Conservation (phyloP, 2,329 filamentous ascomycete species). For the Monilinia vaccinii-corymbosi region DNA sequence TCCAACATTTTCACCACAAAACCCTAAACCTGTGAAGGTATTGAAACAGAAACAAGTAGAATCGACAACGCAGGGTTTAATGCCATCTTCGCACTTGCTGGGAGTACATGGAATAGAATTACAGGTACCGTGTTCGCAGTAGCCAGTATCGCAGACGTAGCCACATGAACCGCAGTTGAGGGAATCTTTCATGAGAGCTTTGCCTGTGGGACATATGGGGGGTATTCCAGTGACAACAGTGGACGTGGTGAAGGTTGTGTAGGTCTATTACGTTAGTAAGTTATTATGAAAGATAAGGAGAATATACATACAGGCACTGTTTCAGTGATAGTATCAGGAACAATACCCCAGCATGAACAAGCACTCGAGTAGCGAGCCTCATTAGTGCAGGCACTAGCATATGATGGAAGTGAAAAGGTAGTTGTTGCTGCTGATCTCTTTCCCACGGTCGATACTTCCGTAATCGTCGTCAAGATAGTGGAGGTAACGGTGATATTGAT, state of each 20-base stretch:
- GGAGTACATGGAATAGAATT: neutral
- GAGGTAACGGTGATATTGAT: slow-evolving; percentile 3
- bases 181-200: slow-evolving; percentile 2
- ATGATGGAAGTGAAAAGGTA: slow-evolving; percentile 6
- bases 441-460: slow-evolving; percentile 3
- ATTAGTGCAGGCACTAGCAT: slow-evolving; percentile 6
- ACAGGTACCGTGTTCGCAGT: slow-evolving; percentile 9
- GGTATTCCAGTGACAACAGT: neutral
- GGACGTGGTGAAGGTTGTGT: slow-evolving; percentile 1
- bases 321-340: neutral
- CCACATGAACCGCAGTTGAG: slow-evolving; percentile 8
- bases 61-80: slow-evolving; percentile 2
- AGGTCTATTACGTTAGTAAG: neutral
- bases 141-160: slow-evolving; percentile 1
- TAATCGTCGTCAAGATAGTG: slow-evolving; percentile 4
- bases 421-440: neutral
- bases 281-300: neutral
- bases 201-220: neutral
- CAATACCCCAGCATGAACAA: slow-evolving; percentile 11
- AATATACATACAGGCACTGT: neutral
- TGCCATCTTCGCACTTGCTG: neutral
- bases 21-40: neutral
- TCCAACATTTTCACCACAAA: neutral
- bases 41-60: slow-evolving; percentile 6
- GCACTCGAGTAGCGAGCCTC: slow-evolving; percentile 8